Evolutionary conservation across 2,329 filamentous ascomycete species (phyloP).

Genomic region (Xylaria sp.): DNA sequence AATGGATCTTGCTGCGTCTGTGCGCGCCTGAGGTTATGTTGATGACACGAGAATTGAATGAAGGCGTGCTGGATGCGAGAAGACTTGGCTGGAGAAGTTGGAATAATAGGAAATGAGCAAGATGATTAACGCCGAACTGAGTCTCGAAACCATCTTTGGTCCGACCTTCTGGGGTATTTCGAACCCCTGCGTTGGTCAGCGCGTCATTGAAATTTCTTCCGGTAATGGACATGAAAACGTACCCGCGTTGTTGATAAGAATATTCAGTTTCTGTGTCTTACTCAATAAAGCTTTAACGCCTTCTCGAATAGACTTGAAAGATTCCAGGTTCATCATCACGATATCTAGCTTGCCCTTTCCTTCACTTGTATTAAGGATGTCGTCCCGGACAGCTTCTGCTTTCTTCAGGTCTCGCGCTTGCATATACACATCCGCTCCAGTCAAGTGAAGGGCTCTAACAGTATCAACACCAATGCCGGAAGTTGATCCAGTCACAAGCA

Average conservation of each 20-base stretch:
- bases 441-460: constrained; percentile 19
- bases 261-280: not conserved
- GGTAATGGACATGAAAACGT: not conserved
- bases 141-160: constrained; percentile 13
- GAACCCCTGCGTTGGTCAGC: not conserved
- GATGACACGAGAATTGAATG: not conserved
- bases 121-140: constrained; percentile 27
- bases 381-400: not conserved
- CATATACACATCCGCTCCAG: constrained; percentile 31
- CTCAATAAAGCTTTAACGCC: not conserved
- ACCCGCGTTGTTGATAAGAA: constrained; percentile 1
- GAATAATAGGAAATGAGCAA: constrained; percentile 23
- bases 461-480: constrained; percentile 27
- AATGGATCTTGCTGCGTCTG: not conserved
- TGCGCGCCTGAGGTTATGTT: not conserved
- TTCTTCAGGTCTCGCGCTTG: constrained; percentile 24
- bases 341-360: not conserved
- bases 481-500: constrained; percentile 24
- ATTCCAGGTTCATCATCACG: not conserved
- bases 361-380: constrained; percentile 12
- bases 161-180: not conserved
- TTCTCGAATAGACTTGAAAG: constrained; percentile 2
- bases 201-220: not conserved
- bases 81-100: constrained; percentile 18
- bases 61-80: constrained; percentile 11